These are phyloP conservation scores for Claviceps monticola DNA, from an alignment of 2,329 filamentous ascomycete species.

Conservation along the genomic window DNA sequence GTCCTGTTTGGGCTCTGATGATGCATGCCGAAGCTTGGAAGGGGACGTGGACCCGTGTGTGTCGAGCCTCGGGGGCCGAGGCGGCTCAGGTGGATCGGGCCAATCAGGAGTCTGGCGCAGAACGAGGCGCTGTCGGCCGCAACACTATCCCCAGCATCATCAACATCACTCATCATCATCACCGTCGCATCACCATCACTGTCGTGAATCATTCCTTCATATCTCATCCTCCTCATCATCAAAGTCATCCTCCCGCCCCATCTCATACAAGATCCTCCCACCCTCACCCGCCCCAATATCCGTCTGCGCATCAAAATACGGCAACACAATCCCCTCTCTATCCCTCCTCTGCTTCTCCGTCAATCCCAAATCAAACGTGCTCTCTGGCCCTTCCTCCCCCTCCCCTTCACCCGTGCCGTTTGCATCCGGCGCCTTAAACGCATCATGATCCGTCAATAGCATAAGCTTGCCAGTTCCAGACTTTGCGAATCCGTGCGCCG, in stretches of 20 bases:
- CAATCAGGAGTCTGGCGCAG: slow-evolving; percentile 7
- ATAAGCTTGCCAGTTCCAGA: slow-evolving; percentile 24
- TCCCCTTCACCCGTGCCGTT: slow-evolving; percentile 26
- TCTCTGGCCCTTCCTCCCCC: slow-evolving; percentile 44
- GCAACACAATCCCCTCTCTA: slow-evolving; percentile 77
- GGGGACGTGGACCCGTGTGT: neutral
- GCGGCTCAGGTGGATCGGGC: slow-evolving; percentile 1
- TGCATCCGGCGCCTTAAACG: slow-evolving; percentile 39
- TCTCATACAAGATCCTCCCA: slow-evolving; percentile 88
- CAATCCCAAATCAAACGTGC: slow-evolving; percentile 74
- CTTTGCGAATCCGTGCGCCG: slow-evolving; percentile 7
- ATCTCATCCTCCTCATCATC: slow-evolving; percentile 94
- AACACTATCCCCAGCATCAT: neutral
- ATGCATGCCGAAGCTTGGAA: neutral
- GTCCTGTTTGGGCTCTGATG: neutral
- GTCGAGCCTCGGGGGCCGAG: slow-evolving; percentile 2
- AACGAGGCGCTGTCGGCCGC: neutral
- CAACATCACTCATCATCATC: neutral
- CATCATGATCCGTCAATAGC: slow-evolving; percentile 64
- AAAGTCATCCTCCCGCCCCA: slow-evolving; percentile 93
- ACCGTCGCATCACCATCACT: neutral
- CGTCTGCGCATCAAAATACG: slow-evolving; percentile 93
- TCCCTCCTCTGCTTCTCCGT: slow-evolving; percentile 85
- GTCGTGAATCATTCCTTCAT: slow-evolving; percentile 29
- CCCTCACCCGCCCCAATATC: slow-evolving; percentile 68